Percentiles rank a stretch among this genome's conserved stretches.
phyloP scores from a whole-genome alignment of 345 rosid genomes.

The Citropsis articulata region DNA sequence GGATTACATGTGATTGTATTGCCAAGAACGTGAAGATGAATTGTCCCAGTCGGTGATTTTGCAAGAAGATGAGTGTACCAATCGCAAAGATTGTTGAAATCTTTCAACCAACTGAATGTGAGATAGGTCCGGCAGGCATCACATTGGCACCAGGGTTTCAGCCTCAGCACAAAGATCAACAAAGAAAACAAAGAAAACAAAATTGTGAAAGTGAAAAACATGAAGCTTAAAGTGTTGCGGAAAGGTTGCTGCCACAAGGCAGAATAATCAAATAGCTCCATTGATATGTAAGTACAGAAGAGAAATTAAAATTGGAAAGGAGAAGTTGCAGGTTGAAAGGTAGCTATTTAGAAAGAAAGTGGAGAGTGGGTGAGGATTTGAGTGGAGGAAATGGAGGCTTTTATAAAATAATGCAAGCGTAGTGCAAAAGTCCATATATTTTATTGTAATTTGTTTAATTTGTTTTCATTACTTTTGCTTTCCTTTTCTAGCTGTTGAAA shows the following conservation, averaged over 20 bases:
- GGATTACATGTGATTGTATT: slow-evolving; percentile 55
- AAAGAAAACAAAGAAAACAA: slow-evolving; percentile 29
- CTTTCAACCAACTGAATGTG: slow-evolving; percentile 30
- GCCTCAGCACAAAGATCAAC: slow-evolving; percentile 28
- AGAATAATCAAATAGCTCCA: slow-evolving; percentile 20
- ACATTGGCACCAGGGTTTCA: slow-evolving; percentile 38
- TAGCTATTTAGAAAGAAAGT: background rate
- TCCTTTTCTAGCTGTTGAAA: background rate
- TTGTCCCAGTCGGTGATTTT: slow-evolving; percentile 36
- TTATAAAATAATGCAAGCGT: background rate
- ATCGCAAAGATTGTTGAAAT: slow-evolving; percentile 42
- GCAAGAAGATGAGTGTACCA: slow-evolving; percentile 45
- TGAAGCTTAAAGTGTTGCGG: slow-evolving; percentile 13
- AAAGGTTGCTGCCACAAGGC: slow-evolving; percentile 19
- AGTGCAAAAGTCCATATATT: background rate
- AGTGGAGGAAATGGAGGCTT: background rate
- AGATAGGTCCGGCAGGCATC: slow-evolving; percentile 34
- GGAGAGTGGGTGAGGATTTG: background rate
- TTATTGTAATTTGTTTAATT: too few relatives aligned
- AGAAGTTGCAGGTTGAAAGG: background rate
- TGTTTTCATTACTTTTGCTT: too few relatives aligned
- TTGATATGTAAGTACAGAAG: background rate
- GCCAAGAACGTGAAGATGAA: slow-evolving; percentile 45
- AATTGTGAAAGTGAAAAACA: slow-evolving; percentile 33
- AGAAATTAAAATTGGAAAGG: background rate